phyloP scores from a whole-genome alignment of 2,329 filamentous ascomycete species.

The Chaetomium globosum region DNA sequence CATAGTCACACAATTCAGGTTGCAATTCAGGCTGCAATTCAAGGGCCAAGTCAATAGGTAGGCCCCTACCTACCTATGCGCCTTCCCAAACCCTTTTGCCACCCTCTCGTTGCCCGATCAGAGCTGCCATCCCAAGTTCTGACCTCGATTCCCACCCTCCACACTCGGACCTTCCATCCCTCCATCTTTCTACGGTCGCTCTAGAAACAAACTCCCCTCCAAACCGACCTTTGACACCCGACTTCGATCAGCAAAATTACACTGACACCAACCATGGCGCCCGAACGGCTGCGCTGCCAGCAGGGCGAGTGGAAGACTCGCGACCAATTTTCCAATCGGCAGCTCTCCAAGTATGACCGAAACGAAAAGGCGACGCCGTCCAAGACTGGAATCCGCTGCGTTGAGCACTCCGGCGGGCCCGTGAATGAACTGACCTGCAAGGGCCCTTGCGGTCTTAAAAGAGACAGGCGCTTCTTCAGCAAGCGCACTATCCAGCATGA shows the following conservation, averaged over 20 bases:
- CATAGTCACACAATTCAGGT: no score
- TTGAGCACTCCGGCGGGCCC: constrained; percentile 32
- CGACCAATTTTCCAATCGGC: constrained; percentile 39
- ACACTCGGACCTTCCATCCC: neutral
- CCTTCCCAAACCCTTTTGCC: neutral
- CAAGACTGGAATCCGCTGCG: constrained; percentile 40
- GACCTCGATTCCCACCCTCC: no score
- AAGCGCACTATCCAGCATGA: constrained; percentile 40
- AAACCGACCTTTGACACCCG: neutral
- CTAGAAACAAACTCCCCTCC: neutral
- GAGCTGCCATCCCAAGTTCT: no score
- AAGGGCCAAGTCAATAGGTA: no score
- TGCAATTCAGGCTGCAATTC: no score
- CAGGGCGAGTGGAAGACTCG: constrained; percentile 39
- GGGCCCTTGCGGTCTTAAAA: constrained; percentile 42
- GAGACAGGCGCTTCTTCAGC: constrained; percentile 41
- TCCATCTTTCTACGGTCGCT: neutral
- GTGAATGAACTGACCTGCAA: constrained; percentile 35
- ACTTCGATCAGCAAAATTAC: neutral
- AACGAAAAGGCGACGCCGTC: constrained; percentile 28
- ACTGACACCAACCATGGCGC: constrained; percentile 13
- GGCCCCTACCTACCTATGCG: no score
- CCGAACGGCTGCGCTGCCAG: constrained; percentile 39
- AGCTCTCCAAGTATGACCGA: constrained; percentile 38
- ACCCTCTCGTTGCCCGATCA: no score